Percentiles rank a stretch among this genome's conserved stretches.
phyloP scores from a whole-genome alignment of 192 early-diverging fungal genomes.

The Backusella westeae region DNA sequence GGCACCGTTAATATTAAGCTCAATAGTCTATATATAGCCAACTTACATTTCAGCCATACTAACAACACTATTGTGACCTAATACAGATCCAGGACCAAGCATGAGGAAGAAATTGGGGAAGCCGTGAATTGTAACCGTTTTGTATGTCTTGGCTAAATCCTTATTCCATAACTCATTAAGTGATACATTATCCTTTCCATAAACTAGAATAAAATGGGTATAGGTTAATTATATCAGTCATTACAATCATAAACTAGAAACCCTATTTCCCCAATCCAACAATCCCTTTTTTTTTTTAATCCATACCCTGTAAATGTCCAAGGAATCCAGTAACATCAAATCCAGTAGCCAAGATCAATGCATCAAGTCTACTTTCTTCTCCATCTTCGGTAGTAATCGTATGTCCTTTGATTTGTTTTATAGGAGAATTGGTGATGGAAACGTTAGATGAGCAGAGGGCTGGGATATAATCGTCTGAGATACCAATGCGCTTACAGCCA shows the following conservation, averaged over 20 bases:
- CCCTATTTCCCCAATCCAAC: not conserved
- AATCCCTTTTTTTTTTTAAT: not conserved
- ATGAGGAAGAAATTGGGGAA: slow-evolving; percentile 57
- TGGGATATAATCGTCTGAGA: slow-evolving; percentile 22
- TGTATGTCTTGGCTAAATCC: slow-evolving; percentile 39
- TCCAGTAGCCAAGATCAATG: slow-evolving; percentile 41
- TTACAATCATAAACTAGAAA: not conserved
- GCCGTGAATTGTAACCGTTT: slow-evolving; percentile 41
- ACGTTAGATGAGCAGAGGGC: slow-evolving; percentile 22
- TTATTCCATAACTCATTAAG: slow-evolving; percentile 34
- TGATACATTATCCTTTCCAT: slow-evolving; percentile 33
- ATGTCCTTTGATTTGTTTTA: slow-evolving; percentile 24
- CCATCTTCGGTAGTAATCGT: slow-evolving; percentile 37
- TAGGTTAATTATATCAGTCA: not conserved
- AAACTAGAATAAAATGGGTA: slow-evolving; percentile 9
- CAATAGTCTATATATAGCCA: not conserved
- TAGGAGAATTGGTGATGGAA: slow-evolving; percentile 20
- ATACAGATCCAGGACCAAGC: slow-evolving; percentile 49
- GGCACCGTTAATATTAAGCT: too few species aligned
- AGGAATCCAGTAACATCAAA: slow-evolving; percentile 17
- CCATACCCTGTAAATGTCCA: not conserved
- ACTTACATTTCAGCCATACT: slow-evolving; percentile 42
- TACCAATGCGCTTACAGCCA: slow-evolving; percentile 38
- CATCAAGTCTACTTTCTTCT: slow-evolving; percentile 32
- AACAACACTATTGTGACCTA: slow-evolving; percentile 52